These are phyloP conservation scores for Auricularia heimuer DNA, from an alignment of 768 basidiomycete genomes.

Conservation along the genomic window DNA sequence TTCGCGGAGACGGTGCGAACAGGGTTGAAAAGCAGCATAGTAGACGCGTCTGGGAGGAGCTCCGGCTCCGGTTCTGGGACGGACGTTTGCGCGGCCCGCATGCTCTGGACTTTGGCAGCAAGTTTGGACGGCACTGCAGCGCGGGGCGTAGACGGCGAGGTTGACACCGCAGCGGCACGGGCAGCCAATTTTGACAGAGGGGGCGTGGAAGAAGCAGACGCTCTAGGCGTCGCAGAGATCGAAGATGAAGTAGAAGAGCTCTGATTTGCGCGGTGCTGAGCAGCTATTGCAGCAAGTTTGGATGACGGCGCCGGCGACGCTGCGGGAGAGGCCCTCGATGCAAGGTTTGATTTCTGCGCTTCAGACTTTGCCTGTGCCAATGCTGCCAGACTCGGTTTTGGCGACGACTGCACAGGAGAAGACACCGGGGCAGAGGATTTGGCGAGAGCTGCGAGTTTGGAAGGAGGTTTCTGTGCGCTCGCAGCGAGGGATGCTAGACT, in stretches of 20 bases:
- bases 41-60: background rate
- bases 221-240: background rate
- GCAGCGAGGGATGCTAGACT: conserved; percentile 26
- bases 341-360: no score
- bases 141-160: background rate
- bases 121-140: background rate
- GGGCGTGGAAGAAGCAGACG: background rate
- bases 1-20: background rate
- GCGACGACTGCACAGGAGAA: no score
- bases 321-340: conserved; percentile 8
- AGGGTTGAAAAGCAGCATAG: background rate
- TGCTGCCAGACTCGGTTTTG: no score
- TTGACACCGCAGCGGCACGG: background rate
- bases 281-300: conserved; percentile 43
- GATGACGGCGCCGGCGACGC: conserved; percentile 24
- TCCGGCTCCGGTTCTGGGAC: background rate
- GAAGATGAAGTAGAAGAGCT: background rate
- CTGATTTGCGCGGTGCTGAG: background rate
- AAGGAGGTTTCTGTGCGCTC: conserved; percentile 26
- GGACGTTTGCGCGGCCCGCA: background rate
- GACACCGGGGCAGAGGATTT: conserved; percentile 37
- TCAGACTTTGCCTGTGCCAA: no score
- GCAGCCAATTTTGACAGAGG: background rate
- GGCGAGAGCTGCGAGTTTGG: conserved; percentile 67
- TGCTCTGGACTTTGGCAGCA: background rate